phyloP scores from a whole-genome alignment of 805 yeast species.

The Saccharomyces mikatae region DNA sequence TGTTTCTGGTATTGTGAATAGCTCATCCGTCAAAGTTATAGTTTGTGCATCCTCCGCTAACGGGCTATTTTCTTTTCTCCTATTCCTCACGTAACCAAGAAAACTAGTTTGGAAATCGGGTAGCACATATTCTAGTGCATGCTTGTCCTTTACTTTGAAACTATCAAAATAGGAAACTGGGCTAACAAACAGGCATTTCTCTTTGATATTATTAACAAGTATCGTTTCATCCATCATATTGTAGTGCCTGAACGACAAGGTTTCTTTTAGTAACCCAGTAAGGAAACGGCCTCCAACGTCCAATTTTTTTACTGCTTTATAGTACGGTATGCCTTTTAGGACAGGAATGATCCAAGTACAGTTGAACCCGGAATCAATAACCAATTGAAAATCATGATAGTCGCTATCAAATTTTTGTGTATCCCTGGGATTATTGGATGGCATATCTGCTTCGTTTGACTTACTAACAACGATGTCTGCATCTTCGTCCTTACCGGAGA shows the following conservation, averaged over 20 bases:
- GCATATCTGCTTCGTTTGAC: neutral
- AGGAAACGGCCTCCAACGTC: conserved; percentile 83
- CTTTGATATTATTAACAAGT: conserved; percentile 78
- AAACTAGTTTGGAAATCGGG: conserved; percentile 82
- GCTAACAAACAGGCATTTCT: conserved; percentile 36
- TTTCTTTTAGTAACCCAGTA: conserved; percentile 75
- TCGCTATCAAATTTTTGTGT: conserved; percentile 2
- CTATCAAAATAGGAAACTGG: conserved; percentile 42
- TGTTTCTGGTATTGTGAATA: conserved; percentile 82
- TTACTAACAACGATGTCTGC: conserved; percentile 3
- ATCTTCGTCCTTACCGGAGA: conserved; percentile 19
- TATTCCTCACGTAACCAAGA: conserved; percentile 57
- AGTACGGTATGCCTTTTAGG: conserved; percentile 64
- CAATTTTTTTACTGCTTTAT: conserved; percentile 68
- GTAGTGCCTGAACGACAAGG: conserved; percentile 83
- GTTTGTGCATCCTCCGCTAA: conserved; percentile 51
- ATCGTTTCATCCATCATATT: conserved; percentile 88
- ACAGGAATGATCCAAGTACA: conserved; percentile 85
- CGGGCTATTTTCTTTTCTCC: conserved; percentile 14
- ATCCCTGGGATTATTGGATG: neutral
- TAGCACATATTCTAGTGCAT: conserved; percentile 61
- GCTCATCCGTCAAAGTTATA: conserved; percentile 66
- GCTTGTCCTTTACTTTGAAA: conserved; percentile 23
- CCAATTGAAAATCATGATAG: conserved; percentile 58
- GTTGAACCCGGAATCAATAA: conserved; percentile 82